Conservation (phyloP, 75 land plant species). For the Cunninghamia lanceolata region DNA sequence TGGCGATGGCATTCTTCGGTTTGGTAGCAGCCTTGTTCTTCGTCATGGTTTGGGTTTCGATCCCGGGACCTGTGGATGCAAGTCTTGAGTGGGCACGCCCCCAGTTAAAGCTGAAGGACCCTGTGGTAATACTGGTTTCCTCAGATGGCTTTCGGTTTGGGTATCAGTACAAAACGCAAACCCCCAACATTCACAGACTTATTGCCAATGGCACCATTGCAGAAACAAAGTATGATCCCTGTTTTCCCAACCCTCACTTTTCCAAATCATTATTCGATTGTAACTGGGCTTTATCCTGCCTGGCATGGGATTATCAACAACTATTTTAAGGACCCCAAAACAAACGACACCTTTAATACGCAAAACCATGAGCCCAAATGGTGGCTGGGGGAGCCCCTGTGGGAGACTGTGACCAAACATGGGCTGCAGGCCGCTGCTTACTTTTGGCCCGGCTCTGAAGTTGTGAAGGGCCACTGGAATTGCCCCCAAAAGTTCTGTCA, state of each 20-base stretch:
- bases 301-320: constrained; percentile 86
- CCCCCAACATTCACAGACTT: constrained; percentile 55
- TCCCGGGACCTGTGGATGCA: not conserved
- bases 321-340: constrained; percentile 58
- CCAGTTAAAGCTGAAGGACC: constrained; percentile 42
- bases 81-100: constrained; percentile 28
- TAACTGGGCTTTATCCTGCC: constrained; percentile 84
- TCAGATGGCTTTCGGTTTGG: constrained; percentile 93
- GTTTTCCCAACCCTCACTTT: constrained; percentile 93
- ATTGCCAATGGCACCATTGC: constrained; percentile 81
- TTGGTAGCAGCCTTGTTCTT: constrained; percentile 18
- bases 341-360: constrained; percentile 56
- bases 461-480: constrained; percentile 62
- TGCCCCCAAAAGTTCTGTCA: constrained; percentile 50
- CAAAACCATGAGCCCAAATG: constrained; percentile 71
- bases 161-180: constrained; percentile 70
- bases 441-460: constrained; percentile 97
- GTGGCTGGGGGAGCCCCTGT: constrained; percentile 95
- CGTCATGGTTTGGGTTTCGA: constrained; percentile 11
- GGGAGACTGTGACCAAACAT: constrained; percentile 83
- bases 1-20: not conserved
- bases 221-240: constrained; percentile 72
- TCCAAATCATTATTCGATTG: constrained; percentile 96
- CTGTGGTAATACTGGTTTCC: constrained; percentile 73
- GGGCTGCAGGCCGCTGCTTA: constrained; percentile 73